Percentiles rank a stretch among this genome's conserved stretches.
Evolutionary conservation across 176 grass and related monocot species (phyloP).

Genomic region (Chrysopogon serrulatus): DNA sequence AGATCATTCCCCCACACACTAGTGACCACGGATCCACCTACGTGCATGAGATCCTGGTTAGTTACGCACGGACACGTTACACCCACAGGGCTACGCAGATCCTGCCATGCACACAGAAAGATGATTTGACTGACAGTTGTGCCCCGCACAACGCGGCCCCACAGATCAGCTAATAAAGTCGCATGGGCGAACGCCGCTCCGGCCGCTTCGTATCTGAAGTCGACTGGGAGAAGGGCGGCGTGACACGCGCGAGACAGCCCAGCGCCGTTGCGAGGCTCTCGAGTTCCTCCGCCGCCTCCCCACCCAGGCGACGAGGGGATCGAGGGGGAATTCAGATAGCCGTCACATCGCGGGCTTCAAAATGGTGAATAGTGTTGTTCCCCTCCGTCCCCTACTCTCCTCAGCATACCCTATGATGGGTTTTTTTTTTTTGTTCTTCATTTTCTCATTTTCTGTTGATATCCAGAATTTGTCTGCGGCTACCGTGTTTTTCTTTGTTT

Average conservation of each 20-base stretch:
- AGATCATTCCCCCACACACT: too few species aligned
- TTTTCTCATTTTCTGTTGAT: background rate
- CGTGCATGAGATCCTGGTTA: background rate
- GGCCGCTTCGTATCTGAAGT: background rate
- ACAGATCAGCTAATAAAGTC: background rate
- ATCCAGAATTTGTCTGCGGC: background rate
- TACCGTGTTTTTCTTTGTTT: background rate
- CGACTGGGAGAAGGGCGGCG: too few species aligned
- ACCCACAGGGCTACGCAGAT: background rate
- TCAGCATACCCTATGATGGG: background rate
- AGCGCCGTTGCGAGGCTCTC: background rate
- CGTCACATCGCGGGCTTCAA: background rate
- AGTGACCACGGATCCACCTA: too few species aligned
- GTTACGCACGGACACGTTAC: too few species aligned
- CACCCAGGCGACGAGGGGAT: background rate
- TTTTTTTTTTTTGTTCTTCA: too few species aligned
- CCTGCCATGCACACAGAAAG: background rate
- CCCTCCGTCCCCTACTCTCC: background rate
- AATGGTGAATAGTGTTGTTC: conserved; percentile 29
- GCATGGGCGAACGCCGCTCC: background rate
- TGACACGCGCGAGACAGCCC: background rate
- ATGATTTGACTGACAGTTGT: background rate
- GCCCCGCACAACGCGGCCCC: background rate
- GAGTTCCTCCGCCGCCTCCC: background rate
- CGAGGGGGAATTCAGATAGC: background rate